A percentile compares a stretch with the other conserved stretches of the same genome.
Conservation (phyloP, 441 rosid species). For the Pelargonium myrrhifolium region DNA sequence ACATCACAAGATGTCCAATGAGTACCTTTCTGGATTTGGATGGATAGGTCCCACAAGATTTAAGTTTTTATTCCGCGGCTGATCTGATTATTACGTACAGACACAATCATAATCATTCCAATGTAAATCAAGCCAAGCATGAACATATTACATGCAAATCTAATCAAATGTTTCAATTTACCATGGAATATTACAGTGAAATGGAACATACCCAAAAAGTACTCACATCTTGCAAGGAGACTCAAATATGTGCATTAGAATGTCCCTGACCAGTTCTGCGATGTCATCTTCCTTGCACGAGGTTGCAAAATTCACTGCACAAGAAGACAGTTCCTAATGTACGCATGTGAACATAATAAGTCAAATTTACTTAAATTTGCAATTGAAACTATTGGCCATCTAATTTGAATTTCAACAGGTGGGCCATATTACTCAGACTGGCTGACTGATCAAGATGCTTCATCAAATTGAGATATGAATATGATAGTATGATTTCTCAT, state of each 20-base stretch:
- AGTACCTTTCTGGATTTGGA: slow-evolving; percentile 7
- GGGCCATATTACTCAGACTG: slow-evolving; percentile 4
- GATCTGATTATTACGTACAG: not conserved
- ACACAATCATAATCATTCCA: not conserved
- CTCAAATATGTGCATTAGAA: slow-evolving; percentile 5
- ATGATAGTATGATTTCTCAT: slow-evolving; percentile 3
- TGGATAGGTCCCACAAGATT: slow-evolving; percentile 6
- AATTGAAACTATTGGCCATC: not conserved
- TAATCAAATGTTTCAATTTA: not conserved
- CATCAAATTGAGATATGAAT: slow-evolving; percentile 2
- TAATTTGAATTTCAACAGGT: slow-evolving; percentile 7
- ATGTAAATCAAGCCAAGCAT: slow-evolving; percentile 4
- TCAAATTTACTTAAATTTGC: not conserved
- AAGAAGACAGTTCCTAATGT: not conserved
- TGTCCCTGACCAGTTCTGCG: slow-evolving; percentile 7
- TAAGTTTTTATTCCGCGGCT: not conserved
- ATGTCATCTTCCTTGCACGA: slow-evolving; percentile 10
- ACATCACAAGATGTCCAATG: slow-evolving; percentile 1
- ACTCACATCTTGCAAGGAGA: not conserved
- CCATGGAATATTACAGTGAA: not conserved
- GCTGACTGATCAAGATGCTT: slow-evolving; percentile 2
- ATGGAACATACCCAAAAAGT: slow-evolving; percentile 5
- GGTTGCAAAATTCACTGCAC: slow-evolving; percentile 9
- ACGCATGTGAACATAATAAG: slow-evolving; percentile 3
- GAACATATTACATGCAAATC: slow-evolving; percentile 6